Conservation (phyloP, 345 rosid species). For the Syzygium aromaticum region DNA sequence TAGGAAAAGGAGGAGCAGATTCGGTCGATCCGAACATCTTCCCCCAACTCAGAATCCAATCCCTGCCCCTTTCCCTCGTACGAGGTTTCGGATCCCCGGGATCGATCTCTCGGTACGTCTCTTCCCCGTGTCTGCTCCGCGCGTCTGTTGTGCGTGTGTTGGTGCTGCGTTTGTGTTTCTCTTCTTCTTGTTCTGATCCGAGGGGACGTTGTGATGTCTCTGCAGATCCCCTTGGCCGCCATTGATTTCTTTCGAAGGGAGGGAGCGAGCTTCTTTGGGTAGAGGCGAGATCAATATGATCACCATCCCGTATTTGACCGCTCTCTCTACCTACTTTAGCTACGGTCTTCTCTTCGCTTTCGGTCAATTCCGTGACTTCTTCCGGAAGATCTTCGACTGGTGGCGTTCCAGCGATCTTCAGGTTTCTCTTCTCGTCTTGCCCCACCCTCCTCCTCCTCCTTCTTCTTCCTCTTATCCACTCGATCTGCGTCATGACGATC, state of each 20-base stretch:
- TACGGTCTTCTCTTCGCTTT: constrained; percentile 38
- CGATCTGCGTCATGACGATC: neutral
- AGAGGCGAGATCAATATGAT: constrained; percentile 15
- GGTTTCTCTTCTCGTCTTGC: neutral
- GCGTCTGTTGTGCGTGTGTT: too few species aligned
- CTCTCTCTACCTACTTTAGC: constrained; percentile 41
- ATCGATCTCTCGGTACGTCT: neutral
- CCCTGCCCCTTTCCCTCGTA: neutral
- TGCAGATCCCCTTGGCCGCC: neutral
- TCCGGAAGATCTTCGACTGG: constrained; percentile 35
- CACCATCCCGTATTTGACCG: constrained; percentile 36
- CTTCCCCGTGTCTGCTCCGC: neutral
- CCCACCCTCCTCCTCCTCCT: neutral
- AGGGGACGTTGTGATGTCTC: neutral
- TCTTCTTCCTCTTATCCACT: neutral
- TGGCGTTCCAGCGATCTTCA: constrained; percentile 24
- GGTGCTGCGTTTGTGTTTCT: neutral
- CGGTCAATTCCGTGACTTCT: constrained; percentile 44
- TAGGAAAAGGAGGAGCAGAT: neutral
- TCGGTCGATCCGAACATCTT: neutral
- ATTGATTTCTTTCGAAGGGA: neutral
- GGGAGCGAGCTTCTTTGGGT: neutral
- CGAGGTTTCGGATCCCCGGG: neutral
- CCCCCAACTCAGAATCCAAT: neutral
- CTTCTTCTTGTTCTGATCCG: neutral